A percentile compares a stretch with the other conserved stretches of the same genome.
Conservation (phyloP, 768 basidiomycete species). For the Boletus subparvulus region DNA sequence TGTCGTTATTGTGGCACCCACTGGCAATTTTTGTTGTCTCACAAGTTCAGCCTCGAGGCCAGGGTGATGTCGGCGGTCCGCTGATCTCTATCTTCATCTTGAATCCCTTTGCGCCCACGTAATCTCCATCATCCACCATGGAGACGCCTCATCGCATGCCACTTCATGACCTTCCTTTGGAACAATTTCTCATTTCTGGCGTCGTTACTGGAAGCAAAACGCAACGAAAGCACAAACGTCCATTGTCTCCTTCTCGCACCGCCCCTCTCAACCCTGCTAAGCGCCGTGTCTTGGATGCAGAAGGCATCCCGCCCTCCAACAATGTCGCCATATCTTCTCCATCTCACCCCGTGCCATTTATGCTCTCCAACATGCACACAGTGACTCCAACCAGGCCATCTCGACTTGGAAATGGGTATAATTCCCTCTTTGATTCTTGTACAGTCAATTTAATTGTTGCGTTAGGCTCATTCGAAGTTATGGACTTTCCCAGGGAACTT, state of each 20-base stretch:
- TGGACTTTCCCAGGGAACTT: conserved; percentile 4
- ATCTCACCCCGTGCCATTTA: conserved; percentile 32
- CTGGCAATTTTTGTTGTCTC: conserved; percentile 17
- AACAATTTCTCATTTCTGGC: conserved; percentile 46
- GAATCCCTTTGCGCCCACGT: background rate
- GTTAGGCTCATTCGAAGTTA: conserved; percentile 14
- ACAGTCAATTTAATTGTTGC: conserved; percentile 37
- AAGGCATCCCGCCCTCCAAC: conserved; percentile 44
- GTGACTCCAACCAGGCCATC: conserved; percentile 37
- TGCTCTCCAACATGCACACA: conserved; percentile 15
- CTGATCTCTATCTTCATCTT: conserved; percentile 24
- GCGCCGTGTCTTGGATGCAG: conserved; percentile 60
- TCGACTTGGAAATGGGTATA: conserved; percentile 30
- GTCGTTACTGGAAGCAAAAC: conserved; percentile 18
- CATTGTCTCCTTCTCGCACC: conserved; percentile 54
- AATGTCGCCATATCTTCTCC: conserved; percentile 17
- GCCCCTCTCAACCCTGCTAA: conserved; percentile 61
- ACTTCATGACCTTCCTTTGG: conserved; percentile 60
- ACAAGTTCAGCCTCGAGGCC: conserved; percentile 18
- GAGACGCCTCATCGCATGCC: conserved; percentile 43
- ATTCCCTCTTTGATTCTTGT: conserved; percentile 24
- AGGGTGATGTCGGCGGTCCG: conserved; percentile 26
- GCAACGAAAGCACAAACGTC: conserved; percentile 52
- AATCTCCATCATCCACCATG: conserved; percentile 16
- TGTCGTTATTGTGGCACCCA: conserved; percentile 21